Evolutionary conservation across 176 grass and related monocot species (phyloP).

Genomic region (Avena insularis): DNA sequence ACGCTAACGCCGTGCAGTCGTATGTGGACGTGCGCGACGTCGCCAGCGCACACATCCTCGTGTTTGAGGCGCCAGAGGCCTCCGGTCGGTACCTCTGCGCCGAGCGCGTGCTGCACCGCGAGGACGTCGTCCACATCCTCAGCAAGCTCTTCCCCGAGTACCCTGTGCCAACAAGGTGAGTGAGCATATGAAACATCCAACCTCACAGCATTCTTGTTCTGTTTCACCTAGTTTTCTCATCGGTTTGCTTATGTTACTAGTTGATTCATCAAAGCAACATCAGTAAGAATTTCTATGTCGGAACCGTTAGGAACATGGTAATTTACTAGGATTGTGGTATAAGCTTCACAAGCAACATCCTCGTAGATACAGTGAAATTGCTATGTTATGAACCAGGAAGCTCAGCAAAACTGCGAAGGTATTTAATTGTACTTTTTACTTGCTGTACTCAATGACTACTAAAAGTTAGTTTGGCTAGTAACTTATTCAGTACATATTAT

Average conservation of each 20-base stretch:
- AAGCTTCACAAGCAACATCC: background rate
- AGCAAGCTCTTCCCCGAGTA: conserved; percentile 91
- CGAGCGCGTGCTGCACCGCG: conserved; percentile 85
- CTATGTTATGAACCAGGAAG: background rate
- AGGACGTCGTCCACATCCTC: conserved; percentile 83
- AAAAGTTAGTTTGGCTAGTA: background rate
- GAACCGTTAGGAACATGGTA: background rate
- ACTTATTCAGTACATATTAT: background rate
- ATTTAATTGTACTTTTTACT: background rate
- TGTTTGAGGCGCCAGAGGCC: conserved; percentile 65
- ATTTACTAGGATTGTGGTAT: too few relatives aligned
- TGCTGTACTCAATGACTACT: background rate
- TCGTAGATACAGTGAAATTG: background rate
- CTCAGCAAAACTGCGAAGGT: background rate
- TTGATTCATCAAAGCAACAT: background rate
- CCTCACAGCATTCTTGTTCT: background rate
- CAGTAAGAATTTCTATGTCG: background rate
- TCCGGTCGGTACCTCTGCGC: conserved; percentile 77
- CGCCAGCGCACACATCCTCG: conserved; percentile 68
- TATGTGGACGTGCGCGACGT: conserved; percentile 97
- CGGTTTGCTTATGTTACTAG: background rate
- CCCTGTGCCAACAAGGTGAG: conserved; percentile 69
- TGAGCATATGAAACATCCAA: background rate
- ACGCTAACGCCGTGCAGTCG: conserved; percentile 89
- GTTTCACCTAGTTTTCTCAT: background rate